Base-by-base conservation (phyloP, 768 basidiomycete genomes). In the Tylopilus rubrobrunneus region DNA sequence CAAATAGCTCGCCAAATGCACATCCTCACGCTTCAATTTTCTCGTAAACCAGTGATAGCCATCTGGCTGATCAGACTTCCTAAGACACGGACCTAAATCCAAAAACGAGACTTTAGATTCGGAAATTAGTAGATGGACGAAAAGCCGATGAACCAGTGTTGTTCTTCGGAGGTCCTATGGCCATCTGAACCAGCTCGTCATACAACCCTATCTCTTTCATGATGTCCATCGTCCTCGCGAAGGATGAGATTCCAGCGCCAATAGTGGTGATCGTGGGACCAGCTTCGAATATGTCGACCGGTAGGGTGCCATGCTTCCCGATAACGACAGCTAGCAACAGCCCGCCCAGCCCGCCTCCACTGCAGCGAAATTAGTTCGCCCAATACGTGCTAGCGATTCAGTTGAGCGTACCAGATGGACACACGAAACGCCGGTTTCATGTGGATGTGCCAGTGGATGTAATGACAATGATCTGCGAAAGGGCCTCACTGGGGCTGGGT, bases 181-280 rank as follows among this genome's bases (percentile, higher is more conserved):
- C 58, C 46, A 67, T 40, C 33, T 57, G 51, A 2, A 50, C 15
- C 21, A 69, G 45, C 10, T 72, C 74, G 7, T 73, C 66, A 15
- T 71, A 68, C n/a, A n/a, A n/a, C n/a, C n/a, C n/a, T n/a, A n/a
- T n/a, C n/a, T n/a, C n/a, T n/a, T n/a, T n/a, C n/a, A 78, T 54
- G 7, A 75, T 67, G 17, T 69, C 70, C 74, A 73, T 73, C 70
- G 60, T 65, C 72, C 82, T 76, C 28, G 73, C 73, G 58, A 74
- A 83, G 9, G 84, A 57, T 4, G 63, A 66, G 43, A 80, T 72
- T 1, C 78, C 78, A 17, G 77, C 77, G 7, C 78, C 78, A 41
- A 76, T 62, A 45, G 76, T 74, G 3, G 70, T 67, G 33, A 80
- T 68, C 21, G 61, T 58, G 0, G 71, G 56, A 1, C 75, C 65